These are phyloP conservation scores for Prunus campanulata DNA, from an alignment of 306 rosid genomes.

Conservation along the genomic window DNA sequence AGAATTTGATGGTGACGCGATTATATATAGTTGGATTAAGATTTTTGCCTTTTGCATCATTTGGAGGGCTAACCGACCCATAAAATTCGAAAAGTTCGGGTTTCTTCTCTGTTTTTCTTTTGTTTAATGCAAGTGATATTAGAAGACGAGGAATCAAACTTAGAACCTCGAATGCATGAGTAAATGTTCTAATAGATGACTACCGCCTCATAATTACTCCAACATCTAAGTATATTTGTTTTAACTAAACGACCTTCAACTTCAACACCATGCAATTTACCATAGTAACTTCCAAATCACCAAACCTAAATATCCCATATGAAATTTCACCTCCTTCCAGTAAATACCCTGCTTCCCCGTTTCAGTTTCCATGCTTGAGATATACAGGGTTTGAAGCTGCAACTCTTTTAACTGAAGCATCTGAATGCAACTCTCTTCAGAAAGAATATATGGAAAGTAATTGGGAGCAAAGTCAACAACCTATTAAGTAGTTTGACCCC, in stretches of 20 bases:
- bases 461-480: neutral
- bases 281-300: neutral
- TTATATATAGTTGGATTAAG: neutral
- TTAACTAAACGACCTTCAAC: neutral
- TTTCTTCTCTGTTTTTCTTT: too few species aligned
- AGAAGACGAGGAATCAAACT: fast-evolving
- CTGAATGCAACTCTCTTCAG: neutral
- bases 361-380: neutral
- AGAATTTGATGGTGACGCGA: neutral
- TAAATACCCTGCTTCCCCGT: neutral
- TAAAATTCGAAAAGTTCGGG: too few species aligned
- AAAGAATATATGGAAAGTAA: neutral
- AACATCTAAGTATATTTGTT: neutral
- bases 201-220: neutral
- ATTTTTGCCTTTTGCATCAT: too few species aligned
- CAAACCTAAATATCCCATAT: neutral
- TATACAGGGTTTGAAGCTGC: neutral
- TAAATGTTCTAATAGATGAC: too few species aligned
- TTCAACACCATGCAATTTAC: neutral
- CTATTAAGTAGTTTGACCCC: neutral
- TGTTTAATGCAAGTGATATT: too few species aligned
- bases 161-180: too few species aligned
- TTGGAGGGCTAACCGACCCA: too few species aligned
- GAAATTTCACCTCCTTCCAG: neutral
- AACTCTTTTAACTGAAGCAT: neutral